Percentiles rank a stretch among this genome's conserved stretches.
Conservation (phyloP, 352 stramenopile species). For the Phytophthora melonis region DNA sequence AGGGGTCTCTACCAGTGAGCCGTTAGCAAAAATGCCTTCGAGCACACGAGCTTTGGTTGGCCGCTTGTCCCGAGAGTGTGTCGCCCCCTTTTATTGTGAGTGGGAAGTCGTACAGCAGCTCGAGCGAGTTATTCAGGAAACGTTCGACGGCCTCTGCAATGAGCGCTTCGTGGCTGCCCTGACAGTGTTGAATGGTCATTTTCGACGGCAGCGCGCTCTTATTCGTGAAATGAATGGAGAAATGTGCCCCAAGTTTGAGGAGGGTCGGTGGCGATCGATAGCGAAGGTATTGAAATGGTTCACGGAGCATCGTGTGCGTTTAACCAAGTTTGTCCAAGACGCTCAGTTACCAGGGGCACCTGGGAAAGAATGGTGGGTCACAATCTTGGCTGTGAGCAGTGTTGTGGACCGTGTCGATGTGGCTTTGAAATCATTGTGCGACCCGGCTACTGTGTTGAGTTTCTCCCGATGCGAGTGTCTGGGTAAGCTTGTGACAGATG, state of each 20-base stretch:
- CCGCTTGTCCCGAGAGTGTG: constrained; percentile 22
- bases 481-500: constrained; percentile 39
- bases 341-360: constrained; percentile 17
- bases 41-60: constrained; percentile 19
- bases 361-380: constrained; percentile 44
- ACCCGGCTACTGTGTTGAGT: background rate
- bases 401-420: constrained; percentile 37
- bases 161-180: constrained; percentile 30
- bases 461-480: constrained; percentile 19
- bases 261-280: constrained; percentile 39
- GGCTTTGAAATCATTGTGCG: constrained; percentile 16
- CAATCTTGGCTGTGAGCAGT: constrained; percentile 34
- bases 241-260: constrained; percentile 36
- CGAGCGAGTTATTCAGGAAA: constrained; percentile 31
- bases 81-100: constrained; percentile 31
- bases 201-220: constrained; percentile 29
- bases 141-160: constrained; percentile 36
- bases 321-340: constrained; percentile 30
- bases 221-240: constrained; percentile 41
- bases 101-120: constrained; percentile 27
- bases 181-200: constrained; percentile 26
- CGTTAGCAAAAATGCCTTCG: constrained; percentile 26
- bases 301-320: constrained; percentile 19
- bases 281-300: constrained; percentile 31
- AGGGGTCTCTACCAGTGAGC: constrained; percentile 25